These are phyloP conservation scores for Agroathelia rolfsii DNA, from an alignment of 1,284 basidiomycete species.

Conservation along the genomic window DNA sequence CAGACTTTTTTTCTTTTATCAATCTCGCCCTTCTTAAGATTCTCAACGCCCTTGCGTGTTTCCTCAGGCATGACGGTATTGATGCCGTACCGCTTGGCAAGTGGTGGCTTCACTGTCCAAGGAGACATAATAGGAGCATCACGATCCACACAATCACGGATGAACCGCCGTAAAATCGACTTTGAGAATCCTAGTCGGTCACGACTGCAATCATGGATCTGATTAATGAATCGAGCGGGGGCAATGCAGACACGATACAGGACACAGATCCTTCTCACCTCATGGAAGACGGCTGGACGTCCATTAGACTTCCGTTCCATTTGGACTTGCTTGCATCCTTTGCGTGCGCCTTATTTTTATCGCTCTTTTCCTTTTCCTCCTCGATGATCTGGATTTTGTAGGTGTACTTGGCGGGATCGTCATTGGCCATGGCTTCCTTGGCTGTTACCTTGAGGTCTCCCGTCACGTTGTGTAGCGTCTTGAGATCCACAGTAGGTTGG, in stretches of 20 bases:
- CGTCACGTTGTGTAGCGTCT: constrained; percentile 64
- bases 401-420: constrained; percentile 77
- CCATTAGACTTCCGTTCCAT: constrained; percentile 61
- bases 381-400: constrained; percentile 85
- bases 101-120: constrained; percentile 84
- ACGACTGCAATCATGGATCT: constrained; percentile 48
- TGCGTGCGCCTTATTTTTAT: constrained; percentile 42
- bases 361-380: constrained; percentile 59
- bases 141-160: constrained; percentile 87
- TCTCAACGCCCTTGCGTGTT: constrained; percentile 70
- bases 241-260: constrained; percentile 6
- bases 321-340: constrained; percentile 49
- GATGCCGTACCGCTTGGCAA: constrained; percentile 79
- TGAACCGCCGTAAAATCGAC: constrained; percentile 90
- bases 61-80: constrained; percentile 79
- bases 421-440: constrained; percentile 62
- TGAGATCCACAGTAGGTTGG: no score
- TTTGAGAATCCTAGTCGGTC: constrained; percentile 94
- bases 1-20: constrained; percentile 83
- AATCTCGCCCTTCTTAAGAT: constrained; percentile 76
- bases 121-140: constrained; percentile 88
- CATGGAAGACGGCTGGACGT: constrained; percentile 71
- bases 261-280: constrained; percentile 39
- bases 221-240: constrained; percentile 7
- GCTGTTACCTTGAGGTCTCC: constrained; percentile 69